phyloP scores from a whole-genome alignment of 2,329 filamentous ascomycete species.

The Colletotrichum endophyticum region DNA sequence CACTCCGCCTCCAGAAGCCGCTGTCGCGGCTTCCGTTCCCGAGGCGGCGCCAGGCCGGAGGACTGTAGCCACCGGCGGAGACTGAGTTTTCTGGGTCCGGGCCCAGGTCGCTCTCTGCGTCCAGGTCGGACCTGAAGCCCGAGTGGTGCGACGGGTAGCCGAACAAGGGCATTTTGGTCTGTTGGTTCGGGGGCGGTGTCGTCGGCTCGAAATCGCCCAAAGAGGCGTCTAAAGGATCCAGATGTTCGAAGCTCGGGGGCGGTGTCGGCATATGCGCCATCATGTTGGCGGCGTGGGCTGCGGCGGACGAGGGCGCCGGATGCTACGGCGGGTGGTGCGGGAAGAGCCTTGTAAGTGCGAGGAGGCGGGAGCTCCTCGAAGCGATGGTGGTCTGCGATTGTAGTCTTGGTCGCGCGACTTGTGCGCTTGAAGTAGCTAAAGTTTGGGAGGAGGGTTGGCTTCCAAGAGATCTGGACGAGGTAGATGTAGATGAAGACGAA shows the following conservation, averaged over 20 bases:
- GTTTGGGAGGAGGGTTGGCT: constrained; percentile 20
- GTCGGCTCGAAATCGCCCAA: constrained; percentile 61
- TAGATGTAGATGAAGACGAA: constrained; percentile 59
- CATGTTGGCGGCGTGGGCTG: constrained; percentile 17
- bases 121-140: constrained; percentile 43
- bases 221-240: constrained; percentile 54
- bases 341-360: constrained; percentile 20
- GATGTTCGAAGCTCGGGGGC: constrained; percentile 32
- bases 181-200: constrained; percentile 34
- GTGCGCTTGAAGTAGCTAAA: constrained; percentile 25
- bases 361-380: constrained; percentile 12
- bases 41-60: constrained; percentile 65
- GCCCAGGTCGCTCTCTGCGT: constrained; percentile 39
- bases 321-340: constrained; percentile 20
- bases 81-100: constrained; percentile 44
- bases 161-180: constrained; percentile 32
- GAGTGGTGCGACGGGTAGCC: constrained; percentile 47
- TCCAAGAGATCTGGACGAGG: constrained; percentile 36
- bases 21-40: constrained; percentile 63
- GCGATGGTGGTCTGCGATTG: constrained; percentile 9
- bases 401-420: constrained; percentile 23
- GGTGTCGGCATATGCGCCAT: constrained; percentile 27
- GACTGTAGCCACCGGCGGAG: constrained; percentile 63
- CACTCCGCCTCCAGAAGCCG: constrained; percentile 63
- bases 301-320: constrained; percentile 16